Evolutionary conservation across 129 eudicot genomes (phyloP).

Genomic region (Artemisia argyi): DNA sequence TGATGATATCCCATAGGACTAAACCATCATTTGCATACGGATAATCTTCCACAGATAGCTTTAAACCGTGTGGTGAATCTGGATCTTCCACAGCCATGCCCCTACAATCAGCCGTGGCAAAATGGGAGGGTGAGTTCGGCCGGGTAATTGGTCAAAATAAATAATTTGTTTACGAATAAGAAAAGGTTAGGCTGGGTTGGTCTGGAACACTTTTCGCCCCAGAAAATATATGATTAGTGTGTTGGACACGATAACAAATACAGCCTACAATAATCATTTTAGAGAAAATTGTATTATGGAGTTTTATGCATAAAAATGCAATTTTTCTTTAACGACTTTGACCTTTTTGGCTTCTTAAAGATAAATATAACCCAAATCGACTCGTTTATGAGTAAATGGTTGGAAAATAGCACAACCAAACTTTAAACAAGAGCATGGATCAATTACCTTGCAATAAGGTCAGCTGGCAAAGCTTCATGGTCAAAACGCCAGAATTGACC

Average conservation of each 20-base stretch:
- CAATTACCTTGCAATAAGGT: conserved; percentile 54
- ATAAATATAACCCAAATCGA: not conserved
- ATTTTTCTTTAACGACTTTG: too few relatives aligned
- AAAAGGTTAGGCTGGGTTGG: not conserved
- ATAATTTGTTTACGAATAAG: not conserved
- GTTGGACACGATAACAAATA: too few relatives aligned
- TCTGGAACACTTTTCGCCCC: not conserved
- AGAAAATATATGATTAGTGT: not conserved
- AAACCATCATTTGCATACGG: conserved; percentile 87
- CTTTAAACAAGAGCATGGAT: not conserved
- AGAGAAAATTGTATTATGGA: too few relatives aligned
- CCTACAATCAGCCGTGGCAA: conserved; percentile 22
- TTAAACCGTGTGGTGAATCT: conserved; percentile 71
- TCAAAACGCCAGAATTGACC: conserved; percentile 69
- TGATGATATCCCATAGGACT: conserved; percentile 67
- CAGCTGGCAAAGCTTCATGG: conserved; percentile 64
- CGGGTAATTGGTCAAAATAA: not conserved
- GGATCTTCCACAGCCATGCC: conserved; percentile 90
- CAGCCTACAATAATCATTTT: too few relatives aligned
- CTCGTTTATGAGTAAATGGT: not conserved
- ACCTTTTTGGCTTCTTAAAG: too few relatives aligned
- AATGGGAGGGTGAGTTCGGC: not conserved
- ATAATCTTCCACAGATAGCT: conserved; percentile 73
- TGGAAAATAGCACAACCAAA: not conserved
- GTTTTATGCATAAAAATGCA: too few relatives aligned